Evolutionary conservation across 2,329 filamentous ascomycete species (phyloP), one percentile per base, ranked within the genome.

Genomic region (Colletotrichum horii): DNA sequence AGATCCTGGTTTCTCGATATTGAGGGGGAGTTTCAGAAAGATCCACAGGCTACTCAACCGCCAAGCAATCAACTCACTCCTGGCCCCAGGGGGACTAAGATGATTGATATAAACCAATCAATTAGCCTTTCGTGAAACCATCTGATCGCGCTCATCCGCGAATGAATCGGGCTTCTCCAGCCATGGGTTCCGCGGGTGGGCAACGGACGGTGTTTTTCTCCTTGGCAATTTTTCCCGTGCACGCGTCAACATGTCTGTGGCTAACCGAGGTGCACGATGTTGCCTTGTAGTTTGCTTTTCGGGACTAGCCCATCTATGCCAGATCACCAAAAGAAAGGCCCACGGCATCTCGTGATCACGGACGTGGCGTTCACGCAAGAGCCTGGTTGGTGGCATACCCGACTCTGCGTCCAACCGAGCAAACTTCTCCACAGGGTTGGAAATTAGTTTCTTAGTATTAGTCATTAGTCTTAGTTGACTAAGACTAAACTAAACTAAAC

Each of bases 81-180:
- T 43, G 12, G 28, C 65, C 19, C n/a, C 14, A 38, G 26, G 58
- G 30, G 36, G 24, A 48, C 22, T 70, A 62, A 70, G 60, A 55
- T 65, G 68, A 65, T 65, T 43, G 56, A 62, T 70, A 65, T 65
- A 70, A 70, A 70, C 38, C 55, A 72, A 43, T 67, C 69, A 68
- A 67, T 67, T 30, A 38, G 15, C 14, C 38, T 75, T 75, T 72
- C 15, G 11, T 22, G 38, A 30, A 67, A 32, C 68, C 22, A 22
- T n/a, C 48, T 24, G 14, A 43, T 32, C 22, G 19, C 28, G 14
- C 22, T 1, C n/a, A 30, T 32, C 6, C 30, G n/a, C 15, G 15
- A 60, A 32, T 19, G 19, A 34, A 38, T 65, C 67, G 28, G 24
- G 55, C 19, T 52, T 52, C 12, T 34, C 38, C 6, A 8, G 24